phyloP scores from a whole-genome alignment of 116 monocot genomes.

The Thalassia testudinum region DNA sequence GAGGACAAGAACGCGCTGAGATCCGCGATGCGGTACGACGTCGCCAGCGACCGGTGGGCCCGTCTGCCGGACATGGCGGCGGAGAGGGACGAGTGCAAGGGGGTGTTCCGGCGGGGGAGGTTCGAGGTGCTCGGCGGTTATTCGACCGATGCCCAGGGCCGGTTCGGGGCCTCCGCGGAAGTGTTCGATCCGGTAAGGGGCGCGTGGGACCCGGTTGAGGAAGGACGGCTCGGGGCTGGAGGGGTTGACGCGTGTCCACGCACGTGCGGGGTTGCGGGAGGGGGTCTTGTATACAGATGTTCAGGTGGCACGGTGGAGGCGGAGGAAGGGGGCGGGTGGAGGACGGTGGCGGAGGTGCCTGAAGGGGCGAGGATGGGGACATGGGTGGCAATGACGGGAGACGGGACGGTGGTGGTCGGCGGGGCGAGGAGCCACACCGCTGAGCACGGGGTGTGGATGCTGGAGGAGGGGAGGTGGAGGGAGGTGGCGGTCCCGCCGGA shows the following conservation, averaged over 20 bases:
- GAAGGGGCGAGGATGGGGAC: not conserved
- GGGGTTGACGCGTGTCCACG: constrained; percentile 10
- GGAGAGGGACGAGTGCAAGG: constrained; percentile 54
- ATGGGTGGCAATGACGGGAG: constrained; percentile 1
- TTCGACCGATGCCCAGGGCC: constrained; percentile 27
- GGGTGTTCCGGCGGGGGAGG: constrained; percentile 20
- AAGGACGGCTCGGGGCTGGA: constrained; percentile 7
- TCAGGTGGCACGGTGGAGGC: constrained; percentile 9
- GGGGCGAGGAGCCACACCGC: constrained; percentile 6
- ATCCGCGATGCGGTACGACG: constrained; percentile 55
- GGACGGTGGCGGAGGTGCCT: constrained; percentile 10
- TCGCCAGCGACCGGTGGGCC: constrained; percentile 36
- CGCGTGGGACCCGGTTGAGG: constrained; percentile 25
- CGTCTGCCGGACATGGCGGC: constrained; percentile 46
- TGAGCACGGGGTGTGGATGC: constrained; percentile 4
- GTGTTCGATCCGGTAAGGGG: constrained; percentile 13
- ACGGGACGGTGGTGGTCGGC: not conserved
- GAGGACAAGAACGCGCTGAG: constrained; percentile 61
- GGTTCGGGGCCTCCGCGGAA: constrained; percentile 19
- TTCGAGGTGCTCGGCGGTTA: constrained; percentile 51
- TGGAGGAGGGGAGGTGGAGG: constrained; percentile 1
- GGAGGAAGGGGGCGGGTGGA: constrained; percentile 1
- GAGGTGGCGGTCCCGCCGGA: not conserved
- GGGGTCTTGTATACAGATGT: constrained; percentile 15
- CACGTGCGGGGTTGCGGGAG: constrained; percentile 4